These are phyloP conservation scores for Penicillium paradoxum DNA, from an alignment of 495 filamentous ascomycete species.

Conservation along the genomic window DNA sequence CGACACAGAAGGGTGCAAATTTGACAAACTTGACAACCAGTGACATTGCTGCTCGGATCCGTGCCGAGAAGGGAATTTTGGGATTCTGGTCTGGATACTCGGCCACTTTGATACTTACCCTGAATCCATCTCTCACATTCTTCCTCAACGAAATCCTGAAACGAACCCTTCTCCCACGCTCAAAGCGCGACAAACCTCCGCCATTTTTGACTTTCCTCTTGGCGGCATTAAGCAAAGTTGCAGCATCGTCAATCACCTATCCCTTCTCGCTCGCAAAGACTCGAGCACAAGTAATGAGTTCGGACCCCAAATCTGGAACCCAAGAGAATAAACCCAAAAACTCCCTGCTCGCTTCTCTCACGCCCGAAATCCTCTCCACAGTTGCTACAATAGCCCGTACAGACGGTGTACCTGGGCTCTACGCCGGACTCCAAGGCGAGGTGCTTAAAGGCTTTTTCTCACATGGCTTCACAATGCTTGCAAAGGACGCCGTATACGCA, in stretches of 20 bases:
- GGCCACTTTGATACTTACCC: slow-evolving; percentile 69
- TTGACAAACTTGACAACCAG: slow-evolving; percentile 28
- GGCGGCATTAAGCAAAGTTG: slow-evolving; percentile 75
- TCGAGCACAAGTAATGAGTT: slow-evolving; percentile 55
- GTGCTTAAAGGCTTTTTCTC: slow-evolving; percentile 80
- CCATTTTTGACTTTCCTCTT: slow-evolving; percentile 61
- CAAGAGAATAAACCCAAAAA: not conserved
- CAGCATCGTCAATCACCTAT: slow-evolving; percentile 77
- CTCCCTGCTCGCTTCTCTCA: slow-evolving; percentile 13
- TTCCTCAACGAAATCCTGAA: slow-evolving; percentile 71
- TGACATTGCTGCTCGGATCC: slow-evolving; percentile 61
- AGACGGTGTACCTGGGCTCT: slow-evolving; percentile 67
- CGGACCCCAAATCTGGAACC: not conserved
- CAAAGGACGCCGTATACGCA: slow-evolving; percentile 78
- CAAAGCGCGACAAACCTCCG: slow-evolving; percentile 49
- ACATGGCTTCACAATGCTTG: slow-evolving; percentile 85
- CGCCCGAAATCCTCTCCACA: slow-evolving; percentile 56
- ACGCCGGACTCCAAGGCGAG: slow-evolving; percentile 72
- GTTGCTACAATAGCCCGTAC: slow-evolving; percentile 57
- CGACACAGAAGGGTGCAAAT: slow-evolving; percentile 32
- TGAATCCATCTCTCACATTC: slow-evolving; percentile 86
- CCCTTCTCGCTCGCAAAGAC: slow-evolving; percentile 82
- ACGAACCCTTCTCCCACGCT: slow-evolving; percentile 47
- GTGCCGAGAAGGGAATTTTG: slow-evolving; percentile 61
- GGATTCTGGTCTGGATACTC: slow-evolving; percentile 94